Evolutionary conservation across 345 rosid species (phyloP), one percentile per base, ranked within the genome.

Genomic region (Arabidopsis suecica): DNA sequence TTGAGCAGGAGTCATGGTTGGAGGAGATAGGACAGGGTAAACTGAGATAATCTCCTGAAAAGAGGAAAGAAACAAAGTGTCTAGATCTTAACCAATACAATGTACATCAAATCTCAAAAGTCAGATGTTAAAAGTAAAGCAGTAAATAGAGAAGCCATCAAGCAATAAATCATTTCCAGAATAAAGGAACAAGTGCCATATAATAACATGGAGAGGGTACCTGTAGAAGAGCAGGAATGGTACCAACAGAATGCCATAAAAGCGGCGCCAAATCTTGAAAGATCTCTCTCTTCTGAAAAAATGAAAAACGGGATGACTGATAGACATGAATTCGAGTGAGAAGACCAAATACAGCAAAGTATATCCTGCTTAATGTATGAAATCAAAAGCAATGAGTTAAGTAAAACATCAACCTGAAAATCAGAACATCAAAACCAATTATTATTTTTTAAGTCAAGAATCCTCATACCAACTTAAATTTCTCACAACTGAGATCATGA

Each of bases 191-290:
- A 25, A 33, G 8, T 23, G 23, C 13, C 30, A 47, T 22, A 33
- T 7, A 22, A 3, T 49, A 40, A 49, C n/a, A 72, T 6, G 44
- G 14, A 14, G 13, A 28, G 32, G 32, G 60, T 84, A 85, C 89
- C 88, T 76, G 76, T 25, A 85, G 62, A 71, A 86, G 88, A 33
- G 57, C 25, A 48, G 76, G 3, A 42, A 84, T 61, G 44, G 82
- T 75, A 32, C 86, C 86, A 69, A 73, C 51, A 30, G 93, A 85
- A 62, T 84, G 48, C 93, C 93, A 88, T 22, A 88, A 37, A 41
- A 84, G n/a, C 12, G 83, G 83, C 8, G 83, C 90, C 81, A 85
- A 40, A 18, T 84, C 82, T 9, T 76, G 81, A 54, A 76, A 70
- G 50, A 50, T 13, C 4, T 63, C 77, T 67, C 76, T 75, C 51